Conservation (phyloP, 169 alveolate genomes). For the Plasmodium yoelii region DNA sequence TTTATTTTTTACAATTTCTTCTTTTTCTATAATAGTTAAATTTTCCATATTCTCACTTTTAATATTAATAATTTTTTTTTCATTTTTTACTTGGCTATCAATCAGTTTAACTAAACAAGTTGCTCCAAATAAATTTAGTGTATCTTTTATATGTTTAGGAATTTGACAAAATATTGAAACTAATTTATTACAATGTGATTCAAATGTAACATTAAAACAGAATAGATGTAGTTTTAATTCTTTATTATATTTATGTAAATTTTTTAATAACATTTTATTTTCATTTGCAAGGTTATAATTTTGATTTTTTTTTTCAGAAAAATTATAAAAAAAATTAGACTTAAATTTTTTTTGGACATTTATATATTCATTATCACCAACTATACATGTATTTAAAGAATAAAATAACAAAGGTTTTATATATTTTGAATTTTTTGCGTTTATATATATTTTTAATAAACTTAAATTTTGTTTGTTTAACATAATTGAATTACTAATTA, state of each 20-base stretch:
- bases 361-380: conserved; percentile 64
- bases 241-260: background rate
- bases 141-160: conserved; percentile 39
- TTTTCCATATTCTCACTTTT: background rate
- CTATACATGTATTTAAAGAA: conserved; percentile 58
- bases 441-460: conserved; percentile 24
- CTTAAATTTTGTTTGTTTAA: conserved; percentile 29
- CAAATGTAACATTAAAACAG: conserved; percentile 49
- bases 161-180: conserved; percentile 6
- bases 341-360: conserved; percentile 26
- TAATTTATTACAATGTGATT: conserved; percentile 33
- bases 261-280: conserved; percentile 15
- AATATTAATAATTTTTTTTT: background rate
- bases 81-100: background rate
- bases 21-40: background rate
- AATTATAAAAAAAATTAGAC: no score
- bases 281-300: background rate
- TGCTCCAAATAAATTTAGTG: conserved; percentile 50
- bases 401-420: conserved; percentile 47
- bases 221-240: conserved; percentile 36
- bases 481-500: conserved; percentile 28
- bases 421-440: conserved; percentile 35
- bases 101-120: conserved; percentile 8
- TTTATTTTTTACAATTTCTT: background rate
- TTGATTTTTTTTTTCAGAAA: background rate